Evolutionary conservation across 1,139 yeast species (phyloP), one percentile per base, ranked within the genome.

Genomic region (Geotrichum candidum): DNA sequence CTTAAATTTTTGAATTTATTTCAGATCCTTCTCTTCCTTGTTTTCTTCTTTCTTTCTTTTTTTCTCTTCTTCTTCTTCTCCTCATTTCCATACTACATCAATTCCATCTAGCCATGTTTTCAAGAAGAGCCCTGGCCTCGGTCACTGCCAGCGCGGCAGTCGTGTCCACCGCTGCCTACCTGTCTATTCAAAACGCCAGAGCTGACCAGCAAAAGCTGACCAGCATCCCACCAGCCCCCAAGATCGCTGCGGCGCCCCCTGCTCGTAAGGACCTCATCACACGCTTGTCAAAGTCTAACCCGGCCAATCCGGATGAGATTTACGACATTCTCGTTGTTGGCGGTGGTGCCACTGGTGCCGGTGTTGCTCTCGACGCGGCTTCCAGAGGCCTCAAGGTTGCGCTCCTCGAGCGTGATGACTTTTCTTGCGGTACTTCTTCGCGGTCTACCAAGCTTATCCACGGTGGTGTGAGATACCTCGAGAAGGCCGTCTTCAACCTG

Each of bases 371-470:
- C 57, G 98, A 92, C 76, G 97, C 97, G 48, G 84, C 88, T 25
- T 84, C 96, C 51, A 83, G 98, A 74, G 97, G 97, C 48, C 83
- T 91, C 68, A 88, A 90, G 72, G 97, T 91, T 55, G 90, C 96
- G 62, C 76, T 92, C 64, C 82, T 92, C 65, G 98, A 92, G 76
- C 87, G 87, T 72, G 85, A 84, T 67, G 98, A 92, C 77, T 92
- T 88, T 73, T 96, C 97, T 11, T 80, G 91, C 13, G 97, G 96
- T 56, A 92, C 98, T 18, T 88, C 96, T 3, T 90, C 97, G 41
- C 87, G 92, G 71, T 88, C 96, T n/a, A 92, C 98, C 61, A 92
- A 92, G 77, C 89, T 92, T 86, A 96, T 96, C 54, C 98, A 92
- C 73, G 98, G 98, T 67, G 98, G 98, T 72, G 97, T 92, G 59